phyloP scores from a whole-genome alignment of 345 rosid species.

The Kernera saxatilis region DNA sequence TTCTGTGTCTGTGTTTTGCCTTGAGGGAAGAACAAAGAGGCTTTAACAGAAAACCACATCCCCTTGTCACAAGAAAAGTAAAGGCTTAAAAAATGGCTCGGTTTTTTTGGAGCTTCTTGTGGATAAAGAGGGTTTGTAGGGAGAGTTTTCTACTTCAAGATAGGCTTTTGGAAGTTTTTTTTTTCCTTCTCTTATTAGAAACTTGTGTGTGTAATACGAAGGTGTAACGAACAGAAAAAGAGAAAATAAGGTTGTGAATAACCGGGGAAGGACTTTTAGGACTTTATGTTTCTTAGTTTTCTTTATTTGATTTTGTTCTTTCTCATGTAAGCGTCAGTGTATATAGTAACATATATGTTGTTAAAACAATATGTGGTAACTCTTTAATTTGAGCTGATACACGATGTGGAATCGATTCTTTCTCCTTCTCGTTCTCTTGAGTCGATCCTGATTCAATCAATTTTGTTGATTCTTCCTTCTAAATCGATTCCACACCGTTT shows the following conservation, averaged over 20 bases:
- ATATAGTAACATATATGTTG: conserved; percentile 7
- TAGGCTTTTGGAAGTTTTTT: not conserved
- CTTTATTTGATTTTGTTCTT: not conserved
- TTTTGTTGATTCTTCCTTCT: too few species aligned
- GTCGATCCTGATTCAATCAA: too few species aligned
- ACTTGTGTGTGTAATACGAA: conserved; percentile 6
- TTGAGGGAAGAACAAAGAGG: not conserved
- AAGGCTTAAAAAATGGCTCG: conserved; percentile 17
- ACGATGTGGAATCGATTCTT: too few species aligned
- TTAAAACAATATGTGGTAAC: too few species aligned
- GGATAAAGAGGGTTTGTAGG: conserved; percentile 2
- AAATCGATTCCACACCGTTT: too few species aligned
- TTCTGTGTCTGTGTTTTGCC: not conserved
- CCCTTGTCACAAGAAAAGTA: not conserved
- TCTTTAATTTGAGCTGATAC: too few species aligned
- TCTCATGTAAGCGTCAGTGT: not conserved
- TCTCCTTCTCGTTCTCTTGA: too few species aligned
- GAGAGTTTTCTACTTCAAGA: not conserved
- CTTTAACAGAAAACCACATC: not conserved
- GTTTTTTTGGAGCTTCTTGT: conserved; percentile 21
- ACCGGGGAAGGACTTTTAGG: not conserved
- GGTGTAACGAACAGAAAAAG: conserved; percentile 15
- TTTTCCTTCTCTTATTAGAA: not conserved
- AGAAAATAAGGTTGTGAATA: conserved; percentile 27
- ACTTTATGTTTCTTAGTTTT: not conserved